These are phyloP conservation scores for Asterophora parasitica DNA, from an alignment of 768 basidiomycete species.

Conservation along the genomic window DNA sequence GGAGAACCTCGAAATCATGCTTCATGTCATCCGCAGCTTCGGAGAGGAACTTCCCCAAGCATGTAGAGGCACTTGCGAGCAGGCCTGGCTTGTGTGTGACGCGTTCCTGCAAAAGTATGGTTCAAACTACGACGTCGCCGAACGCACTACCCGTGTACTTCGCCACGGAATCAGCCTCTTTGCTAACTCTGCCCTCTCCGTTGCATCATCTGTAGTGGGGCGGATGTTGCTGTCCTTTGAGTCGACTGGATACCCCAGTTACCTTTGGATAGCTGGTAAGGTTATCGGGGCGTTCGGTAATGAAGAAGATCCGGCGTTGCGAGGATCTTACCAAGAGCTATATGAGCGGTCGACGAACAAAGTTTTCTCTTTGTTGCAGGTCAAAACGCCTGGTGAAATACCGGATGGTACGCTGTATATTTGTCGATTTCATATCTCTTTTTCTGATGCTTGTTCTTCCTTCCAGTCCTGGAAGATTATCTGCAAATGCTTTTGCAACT, in stretches of 20 bases:
- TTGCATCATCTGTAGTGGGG: slow-evolving; percentile 66
- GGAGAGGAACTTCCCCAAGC: slow-evolving; percentile 77
- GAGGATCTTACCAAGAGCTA: slow-evolving; percentile 51
- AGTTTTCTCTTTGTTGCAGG: slow-evolving; percentile 60
- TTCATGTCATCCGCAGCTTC: slow-evolving; percentile 75
- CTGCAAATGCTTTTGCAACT: slow-evolving; percentile 73
- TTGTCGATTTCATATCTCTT: background rate
- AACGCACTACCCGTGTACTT: slow-evolving; percentile 79
- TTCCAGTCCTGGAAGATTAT: slow-evolving; percentile 90
- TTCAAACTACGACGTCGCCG: slow-evolving; percentile 68
- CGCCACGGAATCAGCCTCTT: slow-evolving; percentile 84
- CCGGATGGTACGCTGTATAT: slow-evolving; percentile 74
- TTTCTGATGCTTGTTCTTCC: slow-evolving; percentile 1
- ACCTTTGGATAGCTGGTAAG: slow-evolving; percentile 93
- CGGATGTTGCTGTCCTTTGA: slow-evolving; percentile 81
- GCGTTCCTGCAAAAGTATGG: slow-evolving; percentile 76
- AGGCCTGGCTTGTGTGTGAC: slow-evolving; percentile 85
- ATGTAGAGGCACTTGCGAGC: slow-evolving; percentile 73
- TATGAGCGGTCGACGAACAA: slow-evolving; percentile 78
- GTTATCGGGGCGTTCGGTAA: slow-evolving; percentile 72
- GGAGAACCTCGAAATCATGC: slow-evolving; percentile 91
- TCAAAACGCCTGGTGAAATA: slow-evolving; percentile 64
- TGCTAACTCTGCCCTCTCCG: slow-evolving; percentile 54
- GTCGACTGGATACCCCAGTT: slow-evolving; percentile 75
- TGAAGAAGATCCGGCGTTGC: slow-evolving; percentile 52